Percentiles rank a stretch among this genome's conserved stretches.
Evolutionary conservation across 2,329 filamentous ascomycete species (phyloP).

Genomic region (Penicillium sp.): DNA sequence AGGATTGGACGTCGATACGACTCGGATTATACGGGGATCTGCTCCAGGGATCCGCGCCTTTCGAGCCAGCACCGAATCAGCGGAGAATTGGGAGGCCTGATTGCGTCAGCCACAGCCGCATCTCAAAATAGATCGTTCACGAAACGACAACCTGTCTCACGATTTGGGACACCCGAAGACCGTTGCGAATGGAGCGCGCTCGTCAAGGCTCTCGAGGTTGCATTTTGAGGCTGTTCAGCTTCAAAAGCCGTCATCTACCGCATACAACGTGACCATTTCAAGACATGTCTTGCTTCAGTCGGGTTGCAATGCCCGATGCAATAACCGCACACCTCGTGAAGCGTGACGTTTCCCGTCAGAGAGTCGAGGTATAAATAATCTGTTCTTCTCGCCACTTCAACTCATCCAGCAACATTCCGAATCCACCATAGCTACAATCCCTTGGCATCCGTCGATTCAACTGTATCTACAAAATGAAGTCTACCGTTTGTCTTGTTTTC

Average conservation of each 20-base stretch:
- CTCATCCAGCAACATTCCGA: background rate
- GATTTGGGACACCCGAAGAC: background rate
- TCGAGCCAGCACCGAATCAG: background rate
- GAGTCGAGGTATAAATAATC: background rate
- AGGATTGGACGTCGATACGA: too few species aligned
- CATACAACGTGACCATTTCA: background rate
- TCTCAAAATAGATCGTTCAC: background rate
- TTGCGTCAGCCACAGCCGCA: background rate
- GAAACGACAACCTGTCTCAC: background rate
- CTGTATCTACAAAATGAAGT: constrained; percentile 15
- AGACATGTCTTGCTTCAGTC: background rate
- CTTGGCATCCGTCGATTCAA: background rate
- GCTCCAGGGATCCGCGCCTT: background rate
- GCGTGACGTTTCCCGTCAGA: background rate
- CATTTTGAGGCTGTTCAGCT: background rate
- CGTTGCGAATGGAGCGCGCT: background rate
- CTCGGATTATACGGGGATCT: background rate
- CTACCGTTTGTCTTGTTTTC: constrained; percentile 11
- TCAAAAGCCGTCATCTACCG: background rate
- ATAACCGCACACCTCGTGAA: background rate
- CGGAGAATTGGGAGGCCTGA: background rate
- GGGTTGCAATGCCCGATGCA: background rate
- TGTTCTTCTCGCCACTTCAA: background rate
- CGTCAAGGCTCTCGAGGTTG: background rate
- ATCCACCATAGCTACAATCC: background rate